Percentiles rank a stretch among this genome's conserved stretches.
These are phyloP conservation scores for Phanerochaete sordida DNA, from an alignment of 768 basidiomycete species.

Conservation along the genomic window DNA sequence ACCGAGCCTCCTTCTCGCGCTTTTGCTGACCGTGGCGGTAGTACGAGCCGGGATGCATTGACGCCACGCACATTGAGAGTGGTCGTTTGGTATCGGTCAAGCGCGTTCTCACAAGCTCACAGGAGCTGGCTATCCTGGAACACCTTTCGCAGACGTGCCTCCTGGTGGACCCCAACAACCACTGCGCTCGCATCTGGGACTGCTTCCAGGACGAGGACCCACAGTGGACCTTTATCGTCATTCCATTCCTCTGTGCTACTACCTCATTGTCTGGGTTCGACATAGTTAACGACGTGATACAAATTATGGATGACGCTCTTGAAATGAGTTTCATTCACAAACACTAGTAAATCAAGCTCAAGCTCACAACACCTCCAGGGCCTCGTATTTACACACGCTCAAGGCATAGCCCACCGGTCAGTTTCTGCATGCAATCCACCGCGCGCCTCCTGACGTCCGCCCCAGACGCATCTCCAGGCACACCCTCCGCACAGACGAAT, in stretches of 20 bases:
- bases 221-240: slow-evolving; percentile 13
- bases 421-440: slow-evolving; percentile 9
- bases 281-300: slow-evolving; percentile 18
- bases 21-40: neutral
- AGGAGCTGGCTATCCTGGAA: slow-evolving; percentile 7
- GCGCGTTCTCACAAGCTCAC: slow-evolving; percentile 1
- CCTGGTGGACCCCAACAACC: slow-evolving; percentile 14
- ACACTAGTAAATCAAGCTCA: neutral
- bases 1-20: too few species aligned
- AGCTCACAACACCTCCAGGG: slow-evolving; percentile 9
- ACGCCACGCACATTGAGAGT: slow-evolving; percentile 14
- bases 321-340: slow-evolving; percentile 8
- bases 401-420: slow-evolving; percentile 19
- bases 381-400: slow-evolving; percentile 17
- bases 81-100: slow-evolving; percentile 17
- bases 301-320: slow-evolving; percentile 20
- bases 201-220: slow-evolving; percentile 9
- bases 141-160: slow-evolving; percentile 7
- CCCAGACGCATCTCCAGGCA: slow-evolving; percentile 13
- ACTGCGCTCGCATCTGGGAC: slow-evolving; percentile 22
- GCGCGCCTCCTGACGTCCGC: slow-evolving; percentile 15
- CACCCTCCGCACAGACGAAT: slow-evolving; percentile 17
- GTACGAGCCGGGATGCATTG: slow-evolving; percentile 4
- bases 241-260: slow-evolving; percentile 13
- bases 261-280: slow-evolving; percentile 18